Conservation (phyloP, 129 eudicot species). For the Silybum marianum region DNA sequence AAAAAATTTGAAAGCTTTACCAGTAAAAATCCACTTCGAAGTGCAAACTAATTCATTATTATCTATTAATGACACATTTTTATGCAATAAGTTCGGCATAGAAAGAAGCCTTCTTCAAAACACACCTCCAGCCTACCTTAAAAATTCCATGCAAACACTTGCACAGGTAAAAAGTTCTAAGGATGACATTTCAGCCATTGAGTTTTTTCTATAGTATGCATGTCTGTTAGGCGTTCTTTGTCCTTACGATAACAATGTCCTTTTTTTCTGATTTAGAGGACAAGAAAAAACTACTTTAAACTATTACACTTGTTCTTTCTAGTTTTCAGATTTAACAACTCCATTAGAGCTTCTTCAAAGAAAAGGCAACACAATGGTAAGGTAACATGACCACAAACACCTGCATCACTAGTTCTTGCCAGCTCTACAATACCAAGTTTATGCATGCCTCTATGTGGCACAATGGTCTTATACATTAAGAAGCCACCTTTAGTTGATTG, state of each 20-base stretch:
- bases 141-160: neutral
- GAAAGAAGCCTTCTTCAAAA: neutral
- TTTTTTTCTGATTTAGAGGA: neutral
- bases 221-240: neutral
- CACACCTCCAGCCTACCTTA: neutral
- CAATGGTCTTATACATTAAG: neutral
- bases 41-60: neutral
- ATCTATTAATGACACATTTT: neutral
- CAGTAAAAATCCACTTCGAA: neutral
- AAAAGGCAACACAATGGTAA: neutral
- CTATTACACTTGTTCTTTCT: neutral
- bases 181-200: neutral
- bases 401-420: neutral
- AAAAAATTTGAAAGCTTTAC: neutral
- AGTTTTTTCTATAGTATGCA: neutral
- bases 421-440: neutral
- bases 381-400: neutral
- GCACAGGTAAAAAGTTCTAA: neutral
- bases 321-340: neutral
- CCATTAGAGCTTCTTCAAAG: neutral
- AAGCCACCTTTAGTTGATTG: conserved; percentile 1
- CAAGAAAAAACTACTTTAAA: neutral
- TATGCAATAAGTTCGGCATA: neutral
- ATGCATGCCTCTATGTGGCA: neutral
- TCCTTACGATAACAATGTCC: neutral